Percentiles rank a stretch among this genome's conserved stretches.
Evolutionary conservation across 805 yeast genomes (phyloP).

Genomic region (Suhomyces tanzawaensis): DNA sequence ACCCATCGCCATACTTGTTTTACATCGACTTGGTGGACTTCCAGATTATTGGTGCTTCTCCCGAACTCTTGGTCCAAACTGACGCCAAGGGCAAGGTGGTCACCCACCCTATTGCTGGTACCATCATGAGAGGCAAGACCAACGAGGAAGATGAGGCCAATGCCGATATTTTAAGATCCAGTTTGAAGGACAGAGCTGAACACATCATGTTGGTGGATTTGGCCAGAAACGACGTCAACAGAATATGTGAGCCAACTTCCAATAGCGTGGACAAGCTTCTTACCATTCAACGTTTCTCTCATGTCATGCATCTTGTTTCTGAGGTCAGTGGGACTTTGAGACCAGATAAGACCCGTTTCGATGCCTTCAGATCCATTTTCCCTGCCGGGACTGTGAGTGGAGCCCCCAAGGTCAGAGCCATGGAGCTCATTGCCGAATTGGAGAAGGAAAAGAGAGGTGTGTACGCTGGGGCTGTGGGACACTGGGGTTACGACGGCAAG

Average conservation of each 20-base stretch:
- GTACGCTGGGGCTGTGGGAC: slow-evolving; percentile 98
- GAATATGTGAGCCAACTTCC: slow-evolving; percentile 85
- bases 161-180: slow-evolving; percentile 69
- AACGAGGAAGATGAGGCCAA: slow-evolving; percentile 85
- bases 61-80: slow-evolving; percentile 85
- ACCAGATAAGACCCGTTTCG: slow-evolving; percentile 82
- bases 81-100: slow-evolving; percentile 70
- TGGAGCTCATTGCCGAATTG: slow-evolving; percentile 88
- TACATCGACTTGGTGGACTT: slow-evolving; percentile 89
- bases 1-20: slow-evolving; percentile 96
- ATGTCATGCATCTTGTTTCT: slow-evolving; percentile 94
- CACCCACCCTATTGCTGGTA: slow-evolving; percentile 98
- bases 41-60: slow-evolving; percentile 96
- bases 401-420: slow-evolving; percentile 96
- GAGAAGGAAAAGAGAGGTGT: slow-evolving; percentile 94
- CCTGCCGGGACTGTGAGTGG: slow-evolving; percentile 99
- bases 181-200: slow-evolving; percentile 92
- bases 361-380: slow-evolving; percentile 95
- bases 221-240: slow-evolving; percentile 93
- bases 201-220: slow-evolving; percentile 98
- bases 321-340: slow-evolving; percentile 92
- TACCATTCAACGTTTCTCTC: slow-evolving; percentile 90
- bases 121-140: slow-evolving; percentile 86
- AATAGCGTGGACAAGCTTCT: slow-evolving; percentile 86
- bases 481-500: slow-evolving; percentile 94